Conservation (phyloP, 306 rosid genomes). For the Cucurbita maxima region DNA sequence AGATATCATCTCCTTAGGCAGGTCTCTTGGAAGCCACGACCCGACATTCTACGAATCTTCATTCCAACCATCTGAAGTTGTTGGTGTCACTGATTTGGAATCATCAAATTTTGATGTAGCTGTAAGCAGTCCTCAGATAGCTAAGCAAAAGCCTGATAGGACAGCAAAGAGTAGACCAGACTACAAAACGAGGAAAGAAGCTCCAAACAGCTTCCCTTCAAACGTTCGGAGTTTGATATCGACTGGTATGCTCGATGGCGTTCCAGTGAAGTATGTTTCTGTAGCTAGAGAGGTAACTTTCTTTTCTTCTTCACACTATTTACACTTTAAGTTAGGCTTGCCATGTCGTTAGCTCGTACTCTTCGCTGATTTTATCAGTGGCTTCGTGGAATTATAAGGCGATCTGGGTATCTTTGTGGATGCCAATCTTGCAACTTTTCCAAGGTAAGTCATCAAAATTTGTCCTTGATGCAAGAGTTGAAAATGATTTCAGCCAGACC, state of each 20-base stretch:
- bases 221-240: slow-evolving; percentile 74
- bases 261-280: slow-evolving; percentile 74
- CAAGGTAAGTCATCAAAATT: slow-evolving; percentile 27
- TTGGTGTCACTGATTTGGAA: slow-evolving; percentile 28
- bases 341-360: slow-evolving; percentile 6
- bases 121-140: slow-evolving; percentile 17
- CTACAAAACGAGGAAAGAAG: slow-evolving; percentile 48
- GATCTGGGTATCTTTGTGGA: slow-evolving; percentile 76
- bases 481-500: neutral
- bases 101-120: slow-evolving; percentile 27
- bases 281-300: slow-evolving; percentile 49
- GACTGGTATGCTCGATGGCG: slow-evolving; percentile 77
- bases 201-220: slow-evolving; percentile 80
- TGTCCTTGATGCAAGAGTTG: neutral
- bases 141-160: slow-evolving; percentile 32
- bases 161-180: slow-evolving; percentile 44
- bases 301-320: slow-evolving; percentile 10
- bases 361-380: slow-evolving; percentile 33
- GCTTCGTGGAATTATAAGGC: slow-evolving; percentile 72
- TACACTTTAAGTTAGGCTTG: slow-evolving; percentile 3
- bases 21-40: slow-evolving; percentile 34
- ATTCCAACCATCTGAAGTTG: slow-evolving; percentile 31
- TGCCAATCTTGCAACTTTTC: slow-evolving; percentile 58
- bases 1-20: slow-evolving; percentile 35
- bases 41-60: slow-evolving; percentile 43